Conservation (phyloP, 208 protist genomes). For the Tritrichomonas foetus region DNA sequence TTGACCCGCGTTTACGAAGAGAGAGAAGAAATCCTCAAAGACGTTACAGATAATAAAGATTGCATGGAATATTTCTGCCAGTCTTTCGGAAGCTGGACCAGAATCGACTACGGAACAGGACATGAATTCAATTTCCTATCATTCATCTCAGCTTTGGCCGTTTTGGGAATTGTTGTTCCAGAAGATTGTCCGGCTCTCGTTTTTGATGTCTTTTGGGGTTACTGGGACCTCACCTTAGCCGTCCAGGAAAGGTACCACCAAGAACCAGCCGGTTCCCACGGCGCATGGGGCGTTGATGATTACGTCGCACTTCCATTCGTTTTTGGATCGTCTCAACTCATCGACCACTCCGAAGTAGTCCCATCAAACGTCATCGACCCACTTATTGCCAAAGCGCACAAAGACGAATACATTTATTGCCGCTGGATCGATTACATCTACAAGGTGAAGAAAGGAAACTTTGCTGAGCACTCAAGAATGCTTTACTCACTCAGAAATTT, state of each 20-base stretch:
- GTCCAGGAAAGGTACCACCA: slow-evolving; percentile 63
- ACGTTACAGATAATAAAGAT: slow-evolving; percentile 59
- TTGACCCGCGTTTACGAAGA: background rate
- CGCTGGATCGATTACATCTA: slow-evolving; percentile 31
- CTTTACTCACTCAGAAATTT: slow-evolving; percentile 38
- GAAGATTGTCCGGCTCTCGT: slow-evolving; percentile 36
- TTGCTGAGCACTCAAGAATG: slow-evolving; percentile 33
- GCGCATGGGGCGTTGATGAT: slow-evolving; percentile 97
- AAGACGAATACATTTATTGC: slow-evolving; percentile 20
- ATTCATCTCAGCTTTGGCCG: slow-evolving; percentile 74
- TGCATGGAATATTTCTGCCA: slow-evolving; percentile 76
- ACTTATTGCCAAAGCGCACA: background rate
- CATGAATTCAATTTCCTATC: slow-evolving; percentile 93
- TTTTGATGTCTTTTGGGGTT: slow-evolving; percentile 43
- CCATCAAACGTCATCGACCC: slow-evolving; percentile 38
- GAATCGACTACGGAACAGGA: slow-evolving; percentile 97
- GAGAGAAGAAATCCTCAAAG: background rate
- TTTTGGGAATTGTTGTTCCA: slow-evolving; percentile 55
- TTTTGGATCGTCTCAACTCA: slow-evolving; percentile 85
- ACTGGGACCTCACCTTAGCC: slow-evolving; percentile 67
- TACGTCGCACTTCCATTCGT: slow-evolving; percentile 94
- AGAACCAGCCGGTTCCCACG: slow-evolving; percentile 88
- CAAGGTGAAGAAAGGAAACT: slow-evolving; percentile 2
- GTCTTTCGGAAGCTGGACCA: slow-evolving; percentile 80
- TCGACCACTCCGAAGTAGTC: slow-evolving; percentile 44